Evolutionary conservation across 208 protist genomes (phyloP), one percentile per base, ranked within the genome.

Genomic region (Crithidia fasciculata): DNA sequence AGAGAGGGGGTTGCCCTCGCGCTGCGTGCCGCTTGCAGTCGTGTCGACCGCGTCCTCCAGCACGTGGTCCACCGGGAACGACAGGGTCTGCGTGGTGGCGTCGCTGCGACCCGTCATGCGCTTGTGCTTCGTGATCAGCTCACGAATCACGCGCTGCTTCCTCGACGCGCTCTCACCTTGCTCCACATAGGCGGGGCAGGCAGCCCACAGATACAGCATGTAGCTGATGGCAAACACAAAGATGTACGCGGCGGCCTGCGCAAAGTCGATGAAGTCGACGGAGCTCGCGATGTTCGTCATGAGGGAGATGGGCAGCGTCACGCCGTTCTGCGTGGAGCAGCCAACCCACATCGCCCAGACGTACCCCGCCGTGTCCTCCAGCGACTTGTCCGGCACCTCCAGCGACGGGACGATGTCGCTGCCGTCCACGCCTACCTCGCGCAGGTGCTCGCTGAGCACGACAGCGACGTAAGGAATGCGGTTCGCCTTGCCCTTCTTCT

Each of bases 301-400:
- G 50, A 96, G 69, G 2, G 89, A 91, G 36, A 96, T 81, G 13
- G 89, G 91, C 47, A 93, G 78, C 41, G 91, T 92, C 5, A 96
- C 81, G 59, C 78, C 85, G 78, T 96, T 96, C 68, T 88, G 87
- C 47, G 91, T 81, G 39, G 83, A 86, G 74, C 80, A 91, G 64
- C 79, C 89, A 10, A 94, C 47, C 60, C 74, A 73, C 36, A 76
- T 76, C 13, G 77, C 87, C 79, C 83, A 92, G 52, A 60, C 47
- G 72, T 93, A 92, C 36, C 86, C 85, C 4, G 81, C 85, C 55
- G 80, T 79, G 47, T 89, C 77, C 74, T 95, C 88, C 52, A 83
- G 78, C 67, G 81, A 80, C 43, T 81, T 69, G 44, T 69, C 67
- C 3, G 90, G 88, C 9, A 80, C 71, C 37, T 84, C 81, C 28